Conservation (phyloP, 2,329 filamentous ascomycete genomes). For the Dryadomyces sulphureus region DNA sequence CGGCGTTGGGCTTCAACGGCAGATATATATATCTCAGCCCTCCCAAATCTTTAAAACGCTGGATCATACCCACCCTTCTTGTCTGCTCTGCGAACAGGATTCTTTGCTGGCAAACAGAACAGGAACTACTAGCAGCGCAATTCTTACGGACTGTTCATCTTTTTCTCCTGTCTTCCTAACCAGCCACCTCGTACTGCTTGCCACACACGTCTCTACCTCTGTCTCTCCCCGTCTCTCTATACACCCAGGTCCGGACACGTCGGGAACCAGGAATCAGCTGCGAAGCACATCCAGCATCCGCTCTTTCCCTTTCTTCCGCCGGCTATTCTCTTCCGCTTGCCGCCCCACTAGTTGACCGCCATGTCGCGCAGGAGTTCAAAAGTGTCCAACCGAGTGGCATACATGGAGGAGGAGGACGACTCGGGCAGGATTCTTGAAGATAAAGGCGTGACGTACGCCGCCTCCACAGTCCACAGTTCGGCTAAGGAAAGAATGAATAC, state of each 20-base stretch:
- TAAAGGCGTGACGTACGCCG: conserved; percentile 28
- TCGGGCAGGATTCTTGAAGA: conserved; percentile 25
- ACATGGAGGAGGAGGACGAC: conserved; percentile 38
- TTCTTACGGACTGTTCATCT: background rate
- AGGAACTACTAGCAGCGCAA: background rate
- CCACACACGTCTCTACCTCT: background rate
- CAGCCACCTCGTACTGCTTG: background rate
- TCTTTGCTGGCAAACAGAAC: background rate
- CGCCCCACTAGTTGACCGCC: background rate
- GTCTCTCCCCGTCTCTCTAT: too few species aligned
- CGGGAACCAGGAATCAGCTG: background rate
- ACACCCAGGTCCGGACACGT: too few species aligned
- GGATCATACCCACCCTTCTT: background rate
- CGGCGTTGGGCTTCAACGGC: background rate
- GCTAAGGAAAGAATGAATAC: conserved; percentile 37
- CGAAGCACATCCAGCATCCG: background rate
- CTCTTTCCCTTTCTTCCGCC: background rate
- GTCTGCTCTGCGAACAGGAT: background rate
- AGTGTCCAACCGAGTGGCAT: conserved; percentile 20
- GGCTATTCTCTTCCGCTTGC: background rate
- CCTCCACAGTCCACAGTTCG: conserved; percentile 29
- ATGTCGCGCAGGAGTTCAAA: conserved; percentile 25
- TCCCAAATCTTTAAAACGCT: background rate
- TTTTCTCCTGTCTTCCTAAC: background rate
- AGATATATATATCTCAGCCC: background rate